Evolutionary conservation across 345 rosid species (phyloP), one percentile per base, ranked within the genome.

Genomic region (Pseudoturritis turrita): DNA sequence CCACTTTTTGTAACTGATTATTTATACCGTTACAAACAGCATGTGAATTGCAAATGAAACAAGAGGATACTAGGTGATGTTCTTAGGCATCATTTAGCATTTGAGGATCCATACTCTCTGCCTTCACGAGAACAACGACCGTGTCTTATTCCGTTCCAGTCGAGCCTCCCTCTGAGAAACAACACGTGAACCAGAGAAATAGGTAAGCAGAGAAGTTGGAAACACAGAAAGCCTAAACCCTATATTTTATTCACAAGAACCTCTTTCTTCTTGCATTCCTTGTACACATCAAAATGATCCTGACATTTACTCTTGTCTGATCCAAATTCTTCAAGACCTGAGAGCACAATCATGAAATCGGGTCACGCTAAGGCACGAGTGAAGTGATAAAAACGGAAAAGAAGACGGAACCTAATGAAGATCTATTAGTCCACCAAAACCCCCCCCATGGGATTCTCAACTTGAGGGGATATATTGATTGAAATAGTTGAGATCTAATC

Each of bases 261-360:
- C 97, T 89, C 97, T 64, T 84, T 94, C 81, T 91, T 95, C 84
- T 95, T 89, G 88, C 99, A 91, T 84, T 91, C 99, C 81, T 87
- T 89, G 82, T 95, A 95, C 65, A 88, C 85, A 72, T 87, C 90
- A 79, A 95, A 94, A 76, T 91, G 96, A 71, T 85, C 87, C 75
- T 89, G 98, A 77, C 98, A 91, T 83, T 85, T 94, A 76, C 90
- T 87, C 90, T 86, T 95, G 79, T 89, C 96, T 13, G 93, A 68
- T 65, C 84, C 78, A 78, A 82, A 91, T 80, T 89, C 85, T 81
- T 95, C 99, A 65, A 91, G 85, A 81, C 96, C 96, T 94, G 87
- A 72, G 36, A 72, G 50, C 43, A 63, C 8, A 4, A 53, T 63
- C 39, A 47, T 11, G 54, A 21, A 47, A 66, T 15, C 12, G 10